Conservation (phyloP, 208 protist genomes). For the Acanthamoeba sp. region DNA sequence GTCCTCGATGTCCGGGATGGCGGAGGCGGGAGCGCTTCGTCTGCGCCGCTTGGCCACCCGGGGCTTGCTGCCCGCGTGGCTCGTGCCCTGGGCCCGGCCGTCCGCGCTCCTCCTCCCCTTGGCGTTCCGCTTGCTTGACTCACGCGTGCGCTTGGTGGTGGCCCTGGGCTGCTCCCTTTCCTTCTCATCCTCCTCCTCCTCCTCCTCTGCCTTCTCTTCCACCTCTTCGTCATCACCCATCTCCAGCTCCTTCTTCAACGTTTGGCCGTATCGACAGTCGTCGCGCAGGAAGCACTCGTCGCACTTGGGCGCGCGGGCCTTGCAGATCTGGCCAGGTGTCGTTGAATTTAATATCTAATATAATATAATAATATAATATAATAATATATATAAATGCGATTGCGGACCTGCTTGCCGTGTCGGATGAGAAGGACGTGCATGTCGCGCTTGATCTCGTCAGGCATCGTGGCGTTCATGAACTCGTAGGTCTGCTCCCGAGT, state of each 20-base stretch:
- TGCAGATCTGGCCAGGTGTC: background rate
- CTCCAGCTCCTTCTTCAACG: background rate
- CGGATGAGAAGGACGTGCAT: slow-evolving; percentile 55
- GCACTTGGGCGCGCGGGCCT: slow-evolving; percentile 11
- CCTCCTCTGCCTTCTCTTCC: background rate
- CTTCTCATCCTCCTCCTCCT: background rate
- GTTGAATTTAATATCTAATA: no score
- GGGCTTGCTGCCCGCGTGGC: no score
- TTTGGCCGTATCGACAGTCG: slow-evolving; percentile 22
- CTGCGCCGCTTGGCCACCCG: no score
- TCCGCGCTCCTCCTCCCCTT: no score
- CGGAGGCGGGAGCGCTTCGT: no score
- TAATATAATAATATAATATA: no score
- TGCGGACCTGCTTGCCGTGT: background rate
- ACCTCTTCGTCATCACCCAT: background rate
- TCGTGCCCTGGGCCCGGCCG: no score
- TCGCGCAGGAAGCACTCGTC: background rate
- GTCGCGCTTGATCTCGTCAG: slow-evolving; percentile 51
- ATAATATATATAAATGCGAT: background rate
- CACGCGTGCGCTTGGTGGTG: no score
- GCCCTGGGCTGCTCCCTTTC: no score
- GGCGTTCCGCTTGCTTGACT: background rate
- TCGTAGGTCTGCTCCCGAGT: slow-evolving; percentile 17
- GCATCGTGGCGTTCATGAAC: slow-evolving; percentile 30
- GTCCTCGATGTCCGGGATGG: no score